Percentiles rank a stretch among this genome's conserved stretches.
These are phyloP conservation scores for Fennellomyces sp. DNA, from an alignment of 371 early-diverging fungal genomes.

Conservation along the genomic window DNA sequence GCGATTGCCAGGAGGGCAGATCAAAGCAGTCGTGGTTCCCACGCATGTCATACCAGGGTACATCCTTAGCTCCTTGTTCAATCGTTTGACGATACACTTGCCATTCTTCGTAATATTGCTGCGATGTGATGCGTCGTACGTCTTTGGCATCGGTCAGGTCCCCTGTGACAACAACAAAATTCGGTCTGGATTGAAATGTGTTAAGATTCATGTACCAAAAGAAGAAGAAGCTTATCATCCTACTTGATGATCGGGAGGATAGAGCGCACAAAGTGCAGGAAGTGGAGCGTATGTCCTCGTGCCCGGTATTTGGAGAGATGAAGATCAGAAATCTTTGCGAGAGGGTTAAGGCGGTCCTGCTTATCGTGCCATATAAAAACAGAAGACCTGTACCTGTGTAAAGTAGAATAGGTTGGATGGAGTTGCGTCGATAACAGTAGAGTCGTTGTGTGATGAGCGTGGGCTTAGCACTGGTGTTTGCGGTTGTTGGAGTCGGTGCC, in stretches of 20 bases:
- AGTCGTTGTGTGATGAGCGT: not conserved
- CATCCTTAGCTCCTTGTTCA: constrained; percentile 45
- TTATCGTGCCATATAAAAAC: not conserved
- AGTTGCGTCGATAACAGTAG: constrained; percentile 36
- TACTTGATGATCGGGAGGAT: constrained; percentile 66
- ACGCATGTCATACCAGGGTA: constrained; percentile 81
- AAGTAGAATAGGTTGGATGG: constrained; percentile 65
- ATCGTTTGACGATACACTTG: constrained; percentile 67
- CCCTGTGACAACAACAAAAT: constrained; percentile 72
- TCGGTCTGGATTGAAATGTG: constrained; percentile 38
- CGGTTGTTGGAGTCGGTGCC: constrained; percentile 15
- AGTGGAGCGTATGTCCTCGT: constrained; percentile 71
- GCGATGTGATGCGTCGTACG: constrained; percentile 56
- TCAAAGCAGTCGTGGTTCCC: constrained; percentile 91
- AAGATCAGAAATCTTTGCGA: constrained; percentile 77
- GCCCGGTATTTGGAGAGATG: constrained; percentile 77
- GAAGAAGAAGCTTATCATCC: not conserved
- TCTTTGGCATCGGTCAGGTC: constrained; percentile 93
- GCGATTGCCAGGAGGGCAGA: constrained; percentile 64
- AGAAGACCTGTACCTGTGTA: constrained; percentile 48
- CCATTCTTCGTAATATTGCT: constrained; percentile 89
- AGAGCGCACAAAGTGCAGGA: constrained; percentile 75
- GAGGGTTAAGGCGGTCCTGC: too few species aligned
- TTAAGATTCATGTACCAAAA: not conserved
- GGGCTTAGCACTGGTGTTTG: constrained; percentile 4